phyloP scores from a whole-genome alignment of 2,329 filamentous ascomycete species.

The Didymella sp. region DNA sequence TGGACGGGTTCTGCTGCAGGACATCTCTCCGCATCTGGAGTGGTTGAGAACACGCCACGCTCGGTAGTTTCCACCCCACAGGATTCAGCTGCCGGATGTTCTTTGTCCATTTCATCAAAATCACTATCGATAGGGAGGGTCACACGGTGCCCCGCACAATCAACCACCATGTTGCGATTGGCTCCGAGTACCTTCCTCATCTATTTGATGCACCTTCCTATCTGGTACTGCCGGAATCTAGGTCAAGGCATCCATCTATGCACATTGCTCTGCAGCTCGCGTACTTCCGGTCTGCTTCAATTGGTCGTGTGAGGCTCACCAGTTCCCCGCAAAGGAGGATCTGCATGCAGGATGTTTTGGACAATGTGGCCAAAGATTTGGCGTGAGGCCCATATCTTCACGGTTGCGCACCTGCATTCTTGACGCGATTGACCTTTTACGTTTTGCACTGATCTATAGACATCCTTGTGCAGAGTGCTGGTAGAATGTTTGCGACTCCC shows the following conservation, averaged over 20 bases:
- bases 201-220: slow-evolving; percentile 18
- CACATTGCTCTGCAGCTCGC: slow-evolving; percentile 17
- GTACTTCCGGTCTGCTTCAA: neutral
- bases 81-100: slow-evolving; percentile 28
- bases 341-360: slow-evolving; percentile 12
- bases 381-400: slow-evolving; percentile 1
- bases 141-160: slow-evolving; percentile 30
- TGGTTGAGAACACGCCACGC: slow-evolving; percentile 4
- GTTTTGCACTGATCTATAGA: neutral
- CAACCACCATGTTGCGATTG: slow-evolving; percentile 14
- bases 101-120: slow-evolving; percentile 33
- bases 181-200: slow-evolving; percentile 11
- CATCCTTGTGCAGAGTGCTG: slow-evolving; percentile 5
- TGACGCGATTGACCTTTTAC: neutral
- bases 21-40: neutral
- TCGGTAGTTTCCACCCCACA: slow-evolving; percentile 25
- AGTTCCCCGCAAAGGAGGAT: slow-evolving; percentile 7
- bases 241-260: slow-evolving; percentile 6
- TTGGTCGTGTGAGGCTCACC: slow-evolving; percentile 7
- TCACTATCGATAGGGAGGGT: slow-evolving; percentile 38
- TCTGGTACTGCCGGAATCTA: slow-evolving; percentile 8
- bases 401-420: neutral
- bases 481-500: slow-evolving; percentile 9
- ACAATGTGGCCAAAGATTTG: slow-evolving; percentile 18
- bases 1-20: neutral